Conservation (phyloP, 768 basidiomycete species). For the Paxillus involutus region DNA sequence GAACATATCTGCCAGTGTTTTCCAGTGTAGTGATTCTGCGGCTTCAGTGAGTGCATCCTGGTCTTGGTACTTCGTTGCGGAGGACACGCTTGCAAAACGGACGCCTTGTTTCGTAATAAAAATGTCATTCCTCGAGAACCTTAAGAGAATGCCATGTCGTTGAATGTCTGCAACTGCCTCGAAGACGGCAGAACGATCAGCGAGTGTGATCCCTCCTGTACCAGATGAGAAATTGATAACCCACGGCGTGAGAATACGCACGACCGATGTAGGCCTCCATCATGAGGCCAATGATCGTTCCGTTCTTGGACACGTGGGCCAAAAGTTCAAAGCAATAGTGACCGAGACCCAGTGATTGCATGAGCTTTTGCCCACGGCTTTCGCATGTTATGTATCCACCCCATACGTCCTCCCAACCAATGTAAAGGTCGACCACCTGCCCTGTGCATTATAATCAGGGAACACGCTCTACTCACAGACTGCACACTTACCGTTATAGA, state of each 20-base stretch:
- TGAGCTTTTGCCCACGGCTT: conserved; percentile 29
- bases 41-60: conserved; percentile 24
- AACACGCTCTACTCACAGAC: neutral
- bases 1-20: conserved; percentile 20
- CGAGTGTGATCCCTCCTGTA: conserved; percentile 19
- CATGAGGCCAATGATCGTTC: conserved; percentile 31
- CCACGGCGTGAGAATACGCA: conserved; percentile 5
- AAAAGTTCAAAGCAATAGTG: conserved; percentile 29
- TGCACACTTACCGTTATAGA: conserved; percentile 21
- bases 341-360: conserved; percentile 27
- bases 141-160: conserved; percentile 25
- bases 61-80: conserved; percentile 17
- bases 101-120: conserved; percentile 30
- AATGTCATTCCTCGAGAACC: conserved; percentile 20
- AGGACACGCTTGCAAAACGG: conserved; percentile 24
- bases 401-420: conserved; percentile 27
- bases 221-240: conserved; percentile 5
- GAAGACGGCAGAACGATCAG: conserved; percentile 28
- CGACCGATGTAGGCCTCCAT: conserved; percentile 28
- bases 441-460: conserved; percentile 11
- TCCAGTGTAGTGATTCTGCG: conserved; percentile 19
- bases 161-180: conserved; percentile 33
- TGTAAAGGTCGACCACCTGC: conserved; percentile 27
- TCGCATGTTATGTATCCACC: conserved; percentile 22
- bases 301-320: conserved; percentile 31